Evolutionary conservation across 2,329 filamentous ascomycete genomes (phyloP).

Genomic region (Chrysoporthe puriensis): DNA sequence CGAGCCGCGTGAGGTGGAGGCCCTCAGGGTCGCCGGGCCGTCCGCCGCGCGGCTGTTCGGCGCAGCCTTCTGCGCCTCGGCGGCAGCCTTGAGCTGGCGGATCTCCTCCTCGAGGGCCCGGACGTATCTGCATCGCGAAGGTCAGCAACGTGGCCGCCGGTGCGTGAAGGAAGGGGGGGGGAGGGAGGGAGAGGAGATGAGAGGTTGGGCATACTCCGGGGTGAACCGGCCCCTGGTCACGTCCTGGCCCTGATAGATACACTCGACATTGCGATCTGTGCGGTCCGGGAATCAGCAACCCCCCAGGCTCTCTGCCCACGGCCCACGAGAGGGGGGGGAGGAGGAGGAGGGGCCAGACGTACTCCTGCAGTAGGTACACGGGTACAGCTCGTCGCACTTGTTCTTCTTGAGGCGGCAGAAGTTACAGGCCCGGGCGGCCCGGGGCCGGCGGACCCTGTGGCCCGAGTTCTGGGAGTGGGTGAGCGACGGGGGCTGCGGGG

Average conservation of each 20-base stretch:
- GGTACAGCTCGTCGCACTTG: constrained; percentile 47
- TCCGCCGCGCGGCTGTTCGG: constrained; percentile 10
- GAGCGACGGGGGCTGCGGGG: not conserved
- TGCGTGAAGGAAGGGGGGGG: not conserved
- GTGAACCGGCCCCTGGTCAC: constrained; percentile 30
- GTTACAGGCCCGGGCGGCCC: constrained; percentile 51
- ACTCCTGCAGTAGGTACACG: constrained; percentile 49
- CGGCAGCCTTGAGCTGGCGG: constrained; percentile 21
- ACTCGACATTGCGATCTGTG: constrained; percentile 33
- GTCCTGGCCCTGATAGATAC: constrained; percentile 37
- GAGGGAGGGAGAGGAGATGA: not conserved
- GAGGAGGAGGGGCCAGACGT: constrained; percentile 28
- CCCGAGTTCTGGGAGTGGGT: constrained; percentile 24
- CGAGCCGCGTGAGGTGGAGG: constrained; percentile 31
- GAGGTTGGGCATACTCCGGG: constrained; percentile 30
- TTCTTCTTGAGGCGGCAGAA: constrained; percentile 52
- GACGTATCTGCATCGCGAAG: constrained; percentile 31
- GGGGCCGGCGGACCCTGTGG: constrained; percentile 35
- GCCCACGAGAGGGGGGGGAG: no score
- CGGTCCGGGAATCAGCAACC: not conserved
- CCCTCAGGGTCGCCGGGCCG: constrained; percentile 15
- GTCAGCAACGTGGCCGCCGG: constrained; percentile 16
- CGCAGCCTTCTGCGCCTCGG: constrained; percentile 11
- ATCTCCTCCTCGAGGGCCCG: constrained; percentile 27
- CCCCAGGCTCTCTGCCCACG: no score